Evolutionary conservation across 1,139 yeast genomes (phyloP), one percentile per base, ranked within the genome.

Genomic region (Eremothecium gossypii): DNA sequence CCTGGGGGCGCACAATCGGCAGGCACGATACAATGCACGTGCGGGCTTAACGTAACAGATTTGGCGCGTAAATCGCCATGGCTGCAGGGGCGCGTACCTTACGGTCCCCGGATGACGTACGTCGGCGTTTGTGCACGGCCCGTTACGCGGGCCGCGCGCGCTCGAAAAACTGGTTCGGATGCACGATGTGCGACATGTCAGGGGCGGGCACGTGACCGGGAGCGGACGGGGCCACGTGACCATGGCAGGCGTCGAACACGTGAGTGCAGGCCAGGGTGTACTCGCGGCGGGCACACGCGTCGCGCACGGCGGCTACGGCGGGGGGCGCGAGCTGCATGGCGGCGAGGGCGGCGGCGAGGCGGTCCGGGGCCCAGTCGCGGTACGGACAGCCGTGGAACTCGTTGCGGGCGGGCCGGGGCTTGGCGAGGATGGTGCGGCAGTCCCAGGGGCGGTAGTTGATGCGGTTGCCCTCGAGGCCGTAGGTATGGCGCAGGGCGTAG

Each of bases 301-400:
- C 86, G 38, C 79, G 53, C 4, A 89, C 78, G 28, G 74, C 72
- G 44, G 75, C 73, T 40, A 84, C 65, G 43, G 71, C 74, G 41
- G 71, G 72, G 45, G 83, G 91, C 7, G 66, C 70, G 36, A 91
- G 68, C 0, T 94, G 94, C 82, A 87, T 76, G 13, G 69, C 73
- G 35, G 65, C 65, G 49, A 91, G 68, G 46, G 77, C 75, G 4
- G 58, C 53, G 1, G 73, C 68, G 42, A 91, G 68, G 39, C 74
- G 71, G 37, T 84, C 93, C 11, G 75, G 60, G 12, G 75, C 68
- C 54, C 84, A 68, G 53, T 84, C 91, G 44, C 95, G 70, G 64
- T 84, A 91, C 3, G 97, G 96, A 64, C 97, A 89, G 2, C 98
- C 98, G 58, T 91, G 96, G 49, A 66, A 74, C 56, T 87, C 95